Evolutionary conservation across 257 asterid species (phyloP).

Genomic region (Lavandula angustifolia): DNA sequence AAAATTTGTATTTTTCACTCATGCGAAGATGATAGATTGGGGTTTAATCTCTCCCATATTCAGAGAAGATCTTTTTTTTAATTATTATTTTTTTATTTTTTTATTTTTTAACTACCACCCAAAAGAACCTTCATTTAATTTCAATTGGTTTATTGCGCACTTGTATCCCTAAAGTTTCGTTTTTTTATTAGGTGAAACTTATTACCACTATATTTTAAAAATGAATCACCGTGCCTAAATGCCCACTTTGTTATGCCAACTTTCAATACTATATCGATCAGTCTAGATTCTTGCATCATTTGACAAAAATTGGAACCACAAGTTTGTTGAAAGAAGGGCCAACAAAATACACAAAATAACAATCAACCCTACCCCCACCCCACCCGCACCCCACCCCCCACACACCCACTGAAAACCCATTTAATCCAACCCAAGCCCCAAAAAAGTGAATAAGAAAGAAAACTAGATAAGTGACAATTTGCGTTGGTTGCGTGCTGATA

Average conservation of each 20-base stretch:
- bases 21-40: too few species aligned
- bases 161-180: too few species aligned
- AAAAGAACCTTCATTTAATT: too few species aligned
- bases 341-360: not conserved
- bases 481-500: conserved; percentile 8
- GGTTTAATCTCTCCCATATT: too few species aligned
- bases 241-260: conserved; percentile 14
- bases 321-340: not conserved
- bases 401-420: too few species aligned
- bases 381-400: too few species aligned
- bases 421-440: not conserved
- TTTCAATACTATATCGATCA: conserved; percentile 13
- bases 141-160: too few species aligned
- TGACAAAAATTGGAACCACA: conserved; percentile 22
- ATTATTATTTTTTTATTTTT: too few species aligned
- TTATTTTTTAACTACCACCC: too few species aligned
- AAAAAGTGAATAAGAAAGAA: not conserved
- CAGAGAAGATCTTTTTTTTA: too few species aligned
- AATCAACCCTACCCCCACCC: too few species aligned
- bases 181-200: not conserved
- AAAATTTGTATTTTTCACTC: too few species aligned
- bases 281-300: conserved; percentile 20
- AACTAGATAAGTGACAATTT: not conserved
- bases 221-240: not conserved
- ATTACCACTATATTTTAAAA: not conserved